A percentile compares a stretch with the other conserved stretches of the same genome.
phyloP scores from a whole-genome alignment of 2,329 filamentous ascomycete species.

The Colletotrichum viniferum region DNA sequence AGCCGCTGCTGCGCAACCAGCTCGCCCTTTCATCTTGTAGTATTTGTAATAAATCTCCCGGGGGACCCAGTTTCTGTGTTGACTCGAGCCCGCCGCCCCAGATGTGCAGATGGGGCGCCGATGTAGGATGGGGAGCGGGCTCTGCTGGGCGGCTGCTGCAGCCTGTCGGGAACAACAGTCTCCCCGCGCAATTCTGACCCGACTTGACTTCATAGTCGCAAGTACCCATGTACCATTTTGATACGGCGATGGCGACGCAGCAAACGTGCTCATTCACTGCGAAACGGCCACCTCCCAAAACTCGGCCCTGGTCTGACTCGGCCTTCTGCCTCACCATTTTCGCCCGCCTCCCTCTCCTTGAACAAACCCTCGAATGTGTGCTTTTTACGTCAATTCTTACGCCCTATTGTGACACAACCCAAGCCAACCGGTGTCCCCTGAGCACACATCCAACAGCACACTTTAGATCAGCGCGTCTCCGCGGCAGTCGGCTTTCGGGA shows the following conservation, averaged over 20 bases:
- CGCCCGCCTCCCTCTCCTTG: background rate
- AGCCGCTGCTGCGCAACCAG: background rate
- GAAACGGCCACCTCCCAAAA: background rate
- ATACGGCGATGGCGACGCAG: background rate
- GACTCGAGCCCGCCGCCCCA: background rate
- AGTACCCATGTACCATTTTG: background rate
- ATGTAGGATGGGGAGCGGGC: background rate
- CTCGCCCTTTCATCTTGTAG: constrained; percentile 4
- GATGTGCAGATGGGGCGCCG: background rate
- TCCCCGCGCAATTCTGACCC: background rate
- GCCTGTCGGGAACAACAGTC: background rate
- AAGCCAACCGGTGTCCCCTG: background rate
- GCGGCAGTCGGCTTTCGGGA: background rate
- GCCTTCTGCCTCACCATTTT: background rate
- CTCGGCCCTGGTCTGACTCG: background rate
- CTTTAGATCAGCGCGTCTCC: background rate
- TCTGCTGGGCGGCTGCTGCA: background rate
- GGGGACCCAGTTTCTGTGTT: constrained; percentile 6
- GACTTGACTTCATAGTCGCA: background rate
- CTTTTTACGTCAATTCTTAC: background rate
- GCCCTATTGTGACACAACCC: background rate
- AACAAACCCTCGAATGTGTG: background rate
- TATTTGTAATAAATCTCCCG: constrained; percentile 17
- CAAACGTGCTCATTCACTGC: background rate
- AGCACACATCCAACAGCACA: background rate